Evolutionary conservation across 2,329 filamentous ascomycete species (phyloP), one percentile per base, ranked within the genome.

Genomic region (Calonectria hongkongensis): DNA sequence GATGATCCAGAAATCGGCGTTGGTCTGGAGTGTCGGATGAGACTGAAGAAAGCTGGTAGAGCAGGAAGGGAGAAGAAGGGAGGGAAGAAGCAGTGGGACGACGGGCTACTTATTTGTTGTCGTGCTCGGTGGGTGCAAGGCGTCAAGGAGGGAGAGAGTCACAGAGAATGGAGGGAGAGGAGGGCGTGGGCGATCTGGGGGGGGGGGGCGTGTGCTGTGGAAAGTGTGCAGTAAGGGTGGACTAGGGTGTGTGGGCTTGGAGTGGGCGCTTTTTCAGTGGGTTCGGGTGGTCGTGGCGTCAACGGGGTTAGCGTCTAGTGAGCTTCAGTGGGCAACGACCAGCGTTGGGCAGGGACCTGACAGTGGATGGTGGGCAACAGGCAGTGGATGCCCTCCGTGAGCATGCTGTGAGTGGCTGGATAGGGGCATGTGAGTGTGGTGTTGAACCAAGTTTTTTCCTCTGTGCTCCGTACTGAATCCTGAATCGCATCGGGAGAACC

Each of bases 41-140:
- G 78, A 78, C 74, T 80, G 79, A 82, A 79, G 77, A 79, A 78
- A 68, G 66, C 65, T 80, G 81, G 81, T 79, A 80, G 78, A 78
- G 79, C 78, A 81, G 79, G 78, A 80, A 79, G 80, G 80, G 79
- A 77, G 79, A 79, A 78, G 76, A 79, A 82, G 80, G 77, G 75
- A 77, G 63, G 62, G 71, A 68, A 71, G 27, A 72, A 72, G 74
- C 72, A 69, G 74, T 67, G 82, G 84, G 84, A 80, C 72, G 80
- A 82, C 77, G 80, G 81, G 84, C 82, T 87, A 85, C 85, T 86
- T 86, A 86, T 86, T 85, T 80, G 83, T 71, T 66, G 69, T 73
- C 76, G 75, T 73, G 54, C 54, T 73, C 62, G 58, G 71, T 66
- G 48, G 69, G 74, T 66, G 71, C 54, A 48, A 66, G 36, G 60